Evolutionary conservation across 2,329 filamentous ascomycete genomes (phyloP).

Genomic region (Aspergillus costaricaensis): DNA sequence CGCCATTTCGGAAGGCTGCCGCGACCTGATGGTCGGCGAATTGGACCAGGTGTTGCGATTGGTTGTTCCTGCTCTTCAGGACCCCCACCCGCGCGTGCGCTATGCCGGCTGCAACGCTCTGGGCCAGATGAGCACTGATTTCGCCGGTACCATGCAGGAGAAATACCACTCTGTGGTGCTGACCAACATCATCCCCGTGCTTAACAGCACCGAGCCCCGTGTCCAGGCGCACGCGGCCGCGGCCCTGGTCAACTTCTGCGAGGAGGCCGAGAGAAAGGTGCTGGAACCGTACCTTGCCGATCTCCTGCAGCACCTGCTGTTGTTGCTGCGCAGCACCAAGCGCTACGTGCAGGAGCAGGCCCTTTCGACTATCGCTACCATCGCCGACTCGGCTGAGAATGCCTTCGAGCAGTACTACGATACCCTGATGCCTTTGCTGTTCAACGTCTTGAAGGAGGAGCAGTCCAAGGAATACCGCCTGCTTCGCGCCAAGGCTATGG

Average conservation of each 20-base stretch:
- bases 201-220: slow-evolving; percentile 84
- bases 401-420: slow-evolving; percentile 96
- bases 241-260: slow-evolving; percentile 98
- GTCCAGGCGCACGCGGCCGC: slow-evolving; percentile 97
- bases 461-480: slow-evolving; percentile 92
- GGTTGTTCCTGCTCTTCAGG: slow-evolving; percentile 87
- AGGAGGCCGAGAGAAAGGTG: slow-evolving; percentile 90
- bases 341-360: slow-evolving; percentile 98
- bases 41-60: slow-evolving; percentile 91
- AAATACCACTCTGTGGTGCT: slow-evolving; percentile 89
- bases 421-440: slow-evolving; percentile 90
- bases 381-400: slow-evolving; percentile 95
- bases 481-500: slow-evolving; percentile 96
- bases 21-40: slow-evolving; percentile 93
- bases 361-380: slow-evolving; percentile 94
- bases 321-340: slow-evolving; percentile 86
- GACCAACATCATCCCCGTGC: slow-evolving; percentile 86
- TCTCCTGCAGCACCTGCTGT: slow-evolving; percentile 80
- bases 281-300: slow-evolving; percentile 92
- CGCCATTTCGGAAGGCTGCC: slow-evolving; percentile 95
- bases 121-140: slow-evolving; percentile 99
- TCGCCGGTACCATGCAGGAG: slow-evolving; percentile 95
- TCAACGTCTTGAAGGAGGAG: slow-evolving; percentile 84
- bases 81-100: slow-evolving; percentile 88
- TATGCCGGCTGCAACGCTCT: slow-evolving; percentile 98